Evolutionary conservation across 805 yeast species (phyloP).

Genomic region (Candida coquimbonensis): DNA sequence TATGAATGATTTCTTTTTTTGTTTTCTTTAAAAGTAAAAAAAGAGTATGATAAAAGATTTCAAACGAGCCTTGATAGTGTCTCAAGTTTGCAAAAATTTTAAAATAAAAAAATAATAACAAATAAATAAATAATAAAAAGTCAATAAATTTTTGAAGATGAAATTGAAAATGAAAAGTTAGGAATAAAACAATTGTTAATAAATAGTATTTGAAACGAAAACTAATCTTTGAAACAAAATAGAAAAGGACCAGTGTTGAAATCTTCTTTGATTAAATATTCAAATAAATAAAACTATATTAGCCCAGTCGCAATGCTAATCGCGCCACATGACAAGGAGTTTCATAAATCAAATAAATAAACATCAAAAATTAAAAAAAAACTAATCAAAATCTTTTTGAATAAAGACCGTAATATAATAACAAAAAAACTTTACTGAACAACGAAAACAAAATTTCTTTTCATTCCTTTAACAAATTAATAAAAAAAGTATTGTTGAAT

Average conservation of each 20-base stretch:
- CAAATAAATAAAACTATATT: neutral
- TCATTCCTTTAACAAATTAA: too few relatives aligned
- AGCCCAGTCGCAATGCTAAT: conserved; percentile 20
- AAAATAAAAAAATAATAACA: neutral
- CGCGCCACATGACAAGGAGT: conserved; percentile 21
- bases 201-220: too few relatives aligned
- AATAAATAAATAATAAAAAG: neutral
- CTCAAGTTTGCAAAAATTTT: conserved; percentile 4
- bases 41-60: neutral
- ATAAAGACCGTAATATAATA: neutral
- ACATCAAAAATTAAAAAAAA: neutral
- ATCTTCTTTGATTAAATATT: neutral
- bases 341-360: neutral
- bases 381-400: neutral
- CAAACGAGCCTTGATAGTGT: conserved; percentile 7
- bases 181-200: too few relatives aligned
- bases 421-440: neutral
- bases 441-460: too few relatives aligned
- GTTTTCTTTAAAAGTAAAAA: neutral
- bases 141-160: neutral
- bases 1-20: neutral
- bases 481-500: neutral
- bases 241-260: neutral
- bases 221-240: too few relatives aligned
- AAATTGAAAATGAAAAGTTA: too few relatives aligned